Evolutionary conservation across 2,329 filamentous ascomycete species (phyloP).

Genomic region (Aspergillus sp.): DNA sequence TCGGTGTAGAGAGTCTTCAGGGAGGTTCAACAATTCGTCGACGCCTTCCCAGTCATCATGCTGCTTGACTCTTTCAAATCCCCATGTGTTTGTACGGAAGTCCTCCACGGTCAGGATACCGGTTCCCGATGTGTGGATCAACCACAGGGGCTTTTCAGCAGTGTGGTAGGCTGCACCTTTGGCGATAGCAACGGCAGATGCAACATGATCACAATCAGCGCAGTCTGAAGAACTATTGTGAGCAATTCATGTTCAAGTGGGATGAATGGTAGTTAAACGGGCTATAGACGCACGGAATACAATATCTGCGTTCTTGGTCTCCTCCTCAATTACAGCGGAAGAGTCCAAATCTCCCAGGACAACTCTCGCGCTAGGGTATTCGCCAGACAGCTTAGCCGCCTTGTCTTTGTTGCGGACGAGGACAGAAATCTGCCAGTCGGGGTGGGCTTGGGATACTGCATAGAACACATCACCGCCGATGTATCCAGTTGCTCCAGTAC

Average conservation of each 20-base stretch:
- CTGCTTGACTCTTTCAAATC: slow-evolving; percentile 43
- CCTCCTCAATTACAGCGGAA: slow-evolving; percentile 40
- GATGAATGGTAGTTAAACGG: not conserved
- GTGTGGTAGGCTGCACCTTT: slow-evolving; percentile 40
- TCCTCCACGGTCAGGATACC: slow-evolving; percentile 46
- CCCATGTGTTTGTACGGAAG: slow-evolving; percentile 38
- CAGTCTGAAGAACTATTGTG: slow-evolving; percentile 27
- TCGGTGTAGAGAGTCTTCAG: slow-evolving; percentile 41
- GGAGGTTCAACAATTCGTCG: slow-evolving; percentile 41
- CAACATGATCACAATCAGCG: slow-evolving; percentile 46
- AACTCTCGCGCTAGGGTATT: slow-evolving; percentile 43
- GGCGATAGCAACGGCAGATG: slow-evolving; percentile 42
- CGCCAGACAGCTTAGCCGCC: slow-evolving; percentile 37
- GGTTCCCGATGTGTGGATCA: slow-evolving; percentile 49
- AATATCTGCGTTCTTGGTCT: slow-evolving; percentile 49
- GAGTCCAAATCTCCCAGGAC: slow-evolving; percentile 47
- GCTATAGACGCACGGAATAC: slow-evolving; percentile 41
- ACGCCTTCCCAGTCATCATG: slow-evolving; percentile 50
- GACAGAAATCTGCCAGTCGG: slow-evolving; percentile 47
- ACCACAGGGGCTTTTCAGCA: slow-evolving; percentile 37
- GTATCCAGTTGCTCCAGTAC: slow-evolving; percentile 54
- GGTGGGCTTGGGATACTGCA: slow-evolving; percentile 45
- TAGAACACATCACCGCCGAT: slow-evolving; percentile 56
- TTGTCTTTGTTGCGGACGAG: slow-evolving; percentile 48
- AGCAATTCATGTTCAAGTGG: not conserved